A percentile compares a stretch with the other conserved stretches of the same genome.
Evolutionary conservation across 108 stramenopile species (phyloP).

Genomic region (Pseudonitzschia multiseries): DNA sequence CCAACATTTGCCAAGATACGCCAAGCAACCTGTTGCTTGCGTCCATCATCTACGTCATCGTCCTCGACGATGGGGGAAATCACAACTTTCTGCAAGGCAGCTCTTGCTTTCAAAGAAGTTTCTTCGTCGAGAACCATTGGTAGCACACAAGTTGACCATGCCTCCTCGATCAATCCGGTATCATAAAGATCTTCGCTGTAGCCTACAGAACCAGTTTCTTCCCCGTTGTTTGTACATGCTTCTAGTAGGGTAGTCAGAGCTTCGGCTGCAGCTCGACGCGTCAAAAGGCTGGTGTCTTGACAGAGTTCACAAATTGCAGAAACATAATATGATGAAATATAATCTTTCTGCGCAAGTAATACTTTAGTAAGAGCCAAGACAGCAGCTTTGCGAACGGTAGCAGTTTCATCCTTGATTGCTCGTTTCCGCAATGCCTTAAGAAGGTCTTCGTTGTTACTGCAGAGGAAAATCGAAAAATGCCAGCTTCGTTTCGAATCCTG

Average conservation of each 20-base stretch:
- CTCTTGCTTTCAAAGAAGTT: slow-evolving; percentile 56
- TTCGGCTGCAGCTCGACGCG: slow-evolving; percentile 74
- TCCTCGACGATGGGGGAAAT: slow-evolving; percentile 61
- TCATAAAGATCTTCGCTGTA: slow-evolving; percentile 11
- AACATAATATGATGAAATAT: slow-evolving; percentile 55
- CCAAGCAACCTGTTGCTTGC: slow-evolving; percentile 46
- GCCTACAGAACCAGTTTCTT: slow-evolving; percentile 20
- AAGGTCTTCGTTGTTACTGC: slow-evolving; percentile 34
- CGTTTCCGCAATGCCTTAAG: slow-evolving; percentile 50
- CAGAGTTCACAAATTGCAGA: slow-evolving; percentile 59
- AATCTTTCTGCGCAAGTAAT: slow-evolving; percentile 36
- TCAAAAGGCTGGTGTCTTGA: slow-evolving; percentile 64
- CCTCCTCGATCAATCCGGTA: slow-evolving; percentile 37
- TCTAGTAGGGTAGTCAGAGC: slow-evolving; percentile 61
- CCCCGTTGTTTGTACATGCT: slow-evolving; percentile 17
- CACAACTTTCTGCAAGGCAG: slow-evolving; percentile 52
- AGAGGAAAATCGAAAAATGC: slow-evolving; percentile 5
- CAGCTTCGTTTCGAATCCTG: slow-evolving; percentile 4
- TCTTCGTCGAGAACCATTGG: slow-evolving; percentile 76
- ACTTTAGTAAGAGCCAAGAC: slow-evolving; percentile 60
- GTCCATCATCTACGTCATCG: slow-evolving; percentile 14
- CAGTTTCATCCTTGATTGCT: slow-evolving; percentile 63
- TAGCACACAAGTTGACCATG: slow-evolving; percentile 74
- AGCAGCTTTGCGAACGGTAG: slow-evolving; percentile 65
- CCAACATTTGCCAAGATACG: slow-evolving; percentile 62